Conservation (phyloP, 176 grass and related monocot genomes). For the Cenchrus fungigraminus region DNA sequence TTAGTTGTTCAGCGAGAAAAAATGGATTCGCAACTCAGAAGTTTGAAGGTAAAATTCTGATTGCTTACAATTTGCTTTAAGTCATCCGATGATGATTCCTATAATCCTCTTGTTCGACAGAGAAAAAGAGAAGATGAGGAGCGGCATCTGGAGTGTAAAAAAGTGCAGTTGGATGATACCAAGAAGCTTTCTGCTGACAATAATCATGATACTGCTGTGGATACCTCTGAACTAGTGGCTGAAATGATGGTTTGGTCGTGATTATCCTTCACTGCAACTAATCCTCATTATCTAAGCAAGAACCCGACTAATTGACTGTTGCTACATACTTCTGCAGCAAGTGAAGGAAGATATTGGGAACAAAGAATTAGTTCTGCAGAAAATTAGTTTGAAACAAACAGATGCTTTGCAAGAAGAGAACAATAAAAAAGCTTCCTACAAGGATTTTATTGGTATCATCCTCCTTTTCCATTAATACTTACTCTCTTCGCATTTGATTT, state of each 20-base stretch:
- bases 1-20: constrained; percentile 34
- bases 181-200: constrained; percentile 61
- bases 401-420: constrained; percentile 48
- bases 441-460: constrained; percentile 62
- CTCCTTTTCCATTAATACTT: background rate
- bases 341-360: constrained; percentile 49
- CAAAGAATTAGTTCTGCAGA: constrained; percentile 67
- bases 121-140: constrained; percentile 61
- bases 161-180: constrained; percentile 52
- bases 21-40: constrained; percentile 41
- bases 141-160: constrained; percentile 53
- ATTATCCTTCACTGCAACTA: constrained; percentile 14
- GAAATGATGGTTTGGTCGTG: constrained; percentile 71
- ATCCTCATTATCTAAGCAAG: constrained; percentile 27
- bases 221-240: constrained; percentile 70
- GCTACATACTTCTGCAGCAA: constrained; percentile 58
- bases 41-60: constrained; percentile 68
- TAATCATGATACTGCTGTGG: constrained; percentile 42
- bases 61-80: background rate
- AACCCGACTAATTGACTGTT: constrained; percentile 17
- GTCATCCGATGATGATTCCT: constrained; percentile 14
- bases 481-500: constrained; percentile 20
- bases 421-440: constrained; percentile 52
- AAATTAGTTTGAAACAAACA: constrained; percentile 55
- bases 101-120: constrained; percentile 39